Conservation (phyloP, 208 protist species). For the Endotrypanum monterogeii region DNA sequence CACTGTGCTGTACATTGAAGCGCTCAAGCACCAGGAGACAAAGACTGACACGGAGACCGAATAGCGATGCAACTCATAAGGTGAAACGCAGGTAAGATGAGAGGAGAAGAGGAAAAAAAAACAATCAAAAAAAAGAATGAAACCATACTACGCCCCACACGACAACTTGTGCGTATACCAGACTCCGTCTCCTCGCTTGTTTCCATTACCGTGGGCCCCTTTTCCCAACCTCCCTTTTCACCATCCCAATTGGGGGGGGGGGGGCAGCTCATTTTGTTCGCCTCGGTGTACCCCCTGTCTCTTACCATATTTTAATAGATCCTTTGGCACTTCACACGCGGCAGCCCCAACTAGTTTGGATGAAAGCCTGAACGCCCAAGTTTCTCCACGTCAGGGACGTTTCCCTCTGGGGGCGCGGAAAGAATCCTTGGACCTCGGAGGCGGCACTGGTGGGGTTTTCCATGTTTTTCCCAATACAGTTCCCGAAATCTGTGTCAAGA, state of each 20-base stretch:
- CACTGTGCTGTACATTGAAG: neutral
- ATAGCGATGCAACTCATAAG: conserved; percentile 1
- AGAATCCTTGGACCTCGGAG: conserved; percentile 27
- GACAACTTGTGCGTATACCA: neutral
- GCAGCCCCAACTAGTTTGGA: neutral
- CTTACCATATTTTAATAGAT: neutral
- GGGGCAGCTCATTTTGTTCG: too few species aligned
- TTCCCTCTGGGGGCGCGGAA: conserved; percentile 2
- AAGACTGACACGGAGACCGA: conserved; percentile 8
- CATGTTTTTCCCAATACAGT: conserved; percentile 22
- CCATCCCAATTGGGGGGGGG: too few species aligned
- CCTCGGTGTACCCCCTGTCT: neutral
- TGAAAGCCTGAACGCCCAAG: neutral
- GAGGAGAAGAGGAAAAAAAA: neutral
- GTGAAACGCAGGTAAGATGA: neutral
- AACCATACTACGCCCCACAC: neutral
- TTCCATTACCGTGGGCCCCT: neutral
- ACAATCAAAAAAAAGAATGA: neutral
- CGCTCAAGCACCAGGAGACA: neutral
- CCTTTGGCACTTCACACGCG: neutral
- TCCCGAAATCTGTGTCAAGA: conserved; percentile 25
- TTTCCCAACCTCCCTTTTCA: neutral
- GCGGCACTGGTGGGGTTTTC: conserved; percentile 28
- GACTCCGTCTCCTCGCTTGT: neutral
- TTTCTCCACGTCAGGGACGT: conserved; percentile 12